Evolutionary conservation across 176 grass and related monocot genomes (phyloP).

Genomic region (Avena atlantica): DNA sequence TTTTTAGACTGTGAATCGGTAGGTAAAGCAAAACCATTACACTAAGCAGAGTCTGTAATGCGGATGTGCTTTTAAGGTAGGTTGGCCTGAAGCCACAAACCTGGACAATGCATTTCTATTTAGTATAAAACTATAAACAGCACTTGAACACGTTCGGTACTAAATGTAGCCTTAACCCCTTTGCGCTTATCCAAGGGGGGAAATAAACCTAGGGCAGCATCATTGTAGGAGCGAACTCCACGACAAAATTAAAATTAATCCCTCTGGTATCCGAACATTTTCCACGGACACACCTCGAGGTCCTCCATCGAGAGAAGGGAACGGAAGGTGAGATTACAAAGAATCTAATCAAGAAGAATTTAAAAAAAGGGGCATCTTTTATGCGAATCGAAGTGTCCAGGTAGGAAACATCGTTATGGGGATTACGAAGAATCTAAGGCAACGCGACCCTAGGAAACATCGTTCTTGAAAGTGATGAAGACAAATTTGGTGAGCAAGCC

Average conservation of each 20-base stretch:
- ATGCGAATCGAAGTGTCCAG: too few species aligned
- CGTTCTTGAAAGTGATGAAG: too few species aligned
- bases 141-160: too few species aligned
- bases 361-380: too few species aligned
- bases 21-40: neutral
- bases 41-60: neutral
- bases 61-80: neutral
- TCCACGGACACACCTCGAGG: neutral
- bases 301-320: neutral
- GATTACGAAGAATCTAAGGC: slow-evolving; percentile 9
- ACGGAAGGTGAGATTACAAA: neutral
- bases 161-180: neutral
- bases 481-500: too few species aligned
- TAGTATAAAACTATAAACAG: too few species aligned
- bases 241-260: neutral
- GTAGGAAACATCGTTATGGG: neutral
- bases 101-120: too few species aligned
- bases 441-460: neutral
- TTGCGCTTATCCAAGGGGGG: neutral
- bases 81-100: too few species aligned
- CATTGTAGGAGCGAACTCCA: neutral
- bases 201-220: too few species aligned
- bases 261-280: neutral
- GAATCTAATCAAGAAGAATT: neutral
- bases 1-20: neutral